phyloP scores from a whole-genome alignment of 257 asterid species.

The Salvia splendens region DNA sequence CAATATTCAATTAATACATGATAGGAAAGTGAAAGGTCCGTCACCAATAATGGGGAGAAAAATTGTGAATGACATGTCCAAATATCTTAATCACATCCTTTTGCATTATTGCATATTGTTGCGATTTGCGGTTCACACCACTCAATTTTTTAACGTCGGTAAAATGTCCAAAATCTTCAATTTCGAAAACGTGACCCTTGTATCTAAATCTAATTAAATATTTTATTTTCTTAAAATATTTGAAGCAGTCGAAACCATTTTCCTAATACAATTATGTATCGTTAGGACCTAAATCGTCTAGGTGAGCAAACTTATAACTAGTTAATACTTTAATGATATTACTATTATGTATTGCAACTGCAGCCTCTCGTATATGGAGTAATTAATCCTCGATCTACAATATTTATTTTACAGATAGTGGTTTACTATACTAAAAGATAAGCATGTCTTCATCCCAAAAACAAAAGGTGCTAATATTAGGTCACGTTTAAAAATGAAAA shows the following conservation, averaged over 20 bases:
- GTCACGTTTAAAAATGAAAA: not conserved
- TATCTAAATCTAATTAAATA: not conserved
- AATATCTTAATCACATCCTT: slow-evolving; percentile 5
- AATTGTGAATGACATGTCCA: slow-evolving; percentile 11
- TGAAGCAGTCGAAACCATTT: not conserved
- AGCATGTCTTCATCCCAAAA: slow-evolving; percentile 17
- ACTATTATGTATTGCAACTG: not conserved
- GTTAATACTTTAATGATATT: not conserved
- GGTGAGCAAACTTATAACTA: not conserved
- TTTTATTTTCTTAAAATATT: slow-evolving; percentile 7
- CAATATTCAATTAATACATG: not conserved
- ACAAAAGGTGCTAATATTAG: not conserved
- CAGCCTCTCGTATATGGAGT: no score
- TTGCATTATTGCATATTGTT: not conserved
- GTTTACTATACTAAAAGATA: slow-evolving; percentile 10
- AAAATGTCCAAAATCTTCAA: slow-evolving; percentile 30
- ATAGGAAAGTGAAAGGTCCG: slow-evolving; percentile 20
- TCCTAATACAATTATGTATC: not conserved
- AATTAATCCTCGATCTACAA: no score
- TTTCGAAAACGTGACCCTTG: not conserved
- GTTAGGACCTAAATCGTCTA: slow-evolving; percentile 21
- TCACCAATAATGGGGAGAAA: not conserved
- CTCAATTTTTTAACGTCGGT: slow-evolving; percentile 20
- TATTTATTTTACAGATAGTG: not conserved
- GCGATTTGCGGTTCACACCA: slow-evolving; percentile 22